Conservation (phyloP, 345 rosid genomes). For the Bruguiera parviflora region DNA sequence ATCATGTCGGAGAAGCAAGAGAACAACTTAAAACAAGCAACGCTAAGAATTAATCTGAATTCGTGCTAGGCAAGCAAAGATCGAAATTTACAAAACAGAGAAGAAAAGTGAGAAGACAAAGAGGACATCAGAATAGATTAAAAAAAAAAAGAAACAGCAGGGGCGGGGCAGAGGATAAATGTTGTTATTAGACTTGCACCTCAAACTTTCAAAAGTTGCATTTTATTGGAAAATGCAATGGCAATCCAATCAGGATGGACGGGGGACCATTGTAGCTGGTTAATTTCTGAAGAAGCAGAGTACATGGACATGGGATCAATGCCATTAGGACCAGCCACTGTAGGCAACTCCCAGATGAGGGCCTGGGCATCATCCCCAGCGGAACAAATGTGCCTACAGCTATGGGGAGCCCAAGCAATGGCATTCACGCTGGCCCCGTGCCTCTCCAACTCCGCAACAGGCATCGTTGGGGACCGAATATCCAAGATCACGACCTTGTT, state of each 20-base stretch:
- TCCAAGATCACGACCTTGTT: conserved; percentile 74
- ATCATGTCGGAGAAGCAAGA: too few relatives aligned
- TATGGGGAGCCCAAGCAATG: conserved; percentile 83
- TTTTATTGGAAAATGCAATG: conserved; percentile 69
- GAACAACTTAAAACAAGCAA: too few relatives aligned
- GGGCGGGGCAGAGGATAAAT: neutral
- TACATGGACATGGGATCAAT: conserved; percentile 90
- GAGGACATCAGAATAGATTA: neutral
- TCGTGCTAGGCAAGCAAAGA: conserved; percentile 8
- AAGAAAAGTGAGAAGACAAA: neutral
- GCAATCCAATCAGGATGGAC: conserved; percentile 92
- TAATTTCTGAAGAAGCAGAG: conserved; percentile 77
- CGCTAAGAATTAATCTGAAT: neutral
- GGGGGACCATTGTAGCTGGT: conserved; percentile 90
- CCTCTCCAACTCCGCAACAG: conserved; percentile 75
- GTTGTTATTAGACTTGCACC: conserved; percentile 1
- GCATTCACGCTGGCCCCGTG: conserved; percentile 69
- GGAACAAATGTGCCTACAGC: conserved; percentile 72
- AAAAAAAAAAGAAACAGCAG: neutral
- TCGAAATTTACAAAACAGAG: neutral
- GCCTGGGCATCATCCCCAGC: conserved; percentile 86
- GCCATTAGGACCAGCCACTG: conserved; percentile 90
- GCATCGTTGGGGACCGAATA: conserved; percentile 63
- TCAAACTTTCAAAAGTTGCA: conserved; percentile 94
- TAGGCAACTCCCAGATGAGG: conserved; percentile 87